A percentile compares a stretch with the other conserved stretches of the same genome.
phyloP scores from a whole-genome alignment of 2,329 filamentous ascomycete genomes.

The Sporothrix variecibatus region DNA sequence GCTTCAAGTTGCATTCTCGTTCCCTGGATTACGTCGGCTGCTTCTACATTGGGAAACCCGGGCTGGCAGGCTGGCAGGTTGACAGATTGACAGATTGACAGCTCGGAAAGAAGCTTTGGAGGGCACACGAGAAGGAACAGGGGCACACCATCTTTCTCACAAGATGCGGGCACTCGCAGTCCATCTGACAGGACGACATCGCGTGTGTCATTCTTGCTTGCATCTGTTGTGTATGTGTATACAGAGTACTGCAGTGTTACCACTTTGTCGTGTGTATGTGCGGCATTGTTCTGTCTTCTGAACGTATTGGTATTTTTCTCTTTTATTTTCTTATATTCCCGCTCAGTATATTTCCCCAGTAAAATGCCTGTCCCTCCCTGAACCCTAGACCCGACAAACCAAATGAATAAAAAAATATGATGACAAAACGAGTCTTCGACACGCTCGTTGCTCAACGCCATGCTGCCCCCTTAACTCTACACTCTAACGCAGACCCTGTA shows the following conservation, averaged over 20 bases:
- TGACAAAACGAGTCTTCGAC: not conserved
- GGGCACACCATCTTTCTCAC: not conserved
- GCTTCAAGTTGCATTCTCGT: not conserved
- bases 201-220: not conserved
- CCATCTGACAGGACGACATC: not conserved
- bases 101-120: not conserved
- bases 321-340: not conserved
- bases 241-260: not conserved
- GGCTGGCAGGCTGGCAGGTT: not conserved
- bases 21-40: not conserved
- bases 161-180: not conserved
- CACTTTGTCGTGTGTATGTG: not conserved
- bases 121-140: not conserved
- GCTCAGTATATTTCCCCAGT: not conserved
- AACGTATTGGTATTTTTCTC: not conserved
- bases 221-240: not conserved
- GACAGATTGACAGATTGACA: too few species aligned
- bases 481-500: not conserved
- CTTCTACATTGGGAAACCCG: not conserved
- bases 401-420: not conserved
- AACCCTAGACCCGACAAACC: not conserved
- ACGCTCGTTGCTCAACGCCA: conserved; percentile 10
- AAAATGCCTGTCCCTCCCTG: not conserved
- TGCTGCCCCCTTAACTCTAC: not conserved
- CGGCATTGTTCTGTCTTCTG: not conserved